Evolutionary conservation across 2,329 filamentous ascomycete genomes (phyloP).

Genomic region (Pseudopyrenochaeta lycopersici): DNA sequence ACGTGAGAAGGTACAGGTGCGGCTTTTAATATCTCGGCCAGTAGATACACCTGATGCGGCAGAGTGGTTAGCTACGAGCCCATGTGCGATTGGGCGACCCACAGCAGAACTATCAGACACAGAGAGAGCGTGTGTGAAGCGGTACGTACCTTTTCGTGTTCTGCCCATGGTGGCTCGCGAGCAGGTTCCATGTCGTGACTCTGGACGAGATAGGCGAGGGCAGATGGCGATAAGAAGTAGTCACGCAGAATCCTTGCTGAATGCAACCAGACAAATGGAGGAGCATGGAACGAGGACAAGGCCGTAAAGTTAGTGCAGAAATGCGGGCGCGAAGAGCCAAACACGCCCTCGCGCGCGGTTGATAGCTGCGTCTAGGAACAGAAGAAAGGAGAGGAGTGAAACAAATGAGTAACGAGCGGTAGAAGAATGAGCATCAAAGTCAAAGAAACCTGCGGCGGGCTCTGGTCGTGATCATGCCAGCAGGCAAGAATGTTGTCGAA

Average conservation of each 20-base stretch:
- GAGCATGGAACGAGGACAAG: slow-evolving; percentile 46
- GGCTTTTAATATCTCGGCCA: slow-evolving; percentile 63
- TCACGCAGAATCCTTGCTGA: slow-evolving; percentile 32
- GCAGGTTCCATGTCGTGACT: slow-evolving; percentile 51
- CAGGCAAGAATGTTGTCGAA: slow-evolving; percentile 28
- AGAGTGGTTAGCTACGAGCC: slow-evolving; percentile 16
- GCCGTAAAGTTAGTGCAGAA: slow-evolving; percentile 42
- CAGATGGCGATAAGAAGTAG: slow-evolving; percentile 43
- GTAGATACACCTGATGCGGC: slow-evolving; percentile 49
- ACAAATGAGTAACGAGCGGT: slow-evolving; percentile 36
- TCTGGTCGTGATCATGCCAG: slow-evolving; percentile 41
- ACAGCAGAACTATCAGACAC: no score
- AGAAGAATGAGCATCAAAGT: slow-evolving; percentile 34
- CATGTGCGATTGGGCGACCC: neutral
- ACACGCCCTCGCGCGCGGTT: slow-evolving; percentile 35
- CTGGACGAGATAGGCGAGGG: slow-evolving; percentile 27
- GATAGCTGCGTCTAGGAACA: slow-evolving; percentile 37
- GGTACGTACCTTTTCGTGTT: slow-evolving; percentile 57
- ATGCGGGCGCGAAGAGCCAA: slow-evolving; percentile 39
- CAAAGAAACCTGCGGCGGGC: slow-evolving; percentile 36
- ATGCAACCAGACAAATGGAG: slow-evolving; percentile 49
- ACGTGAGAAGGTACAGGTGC: slow-evolving; percentile 54
- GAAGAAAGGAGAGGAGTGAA: slow-evolving; percentile 43
- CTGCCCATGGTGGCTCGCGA: slow-evolving; percentile 55
- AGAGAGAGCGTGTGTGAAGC: slow-evolving; percentile 5